These are phyloP conservation scores for Penicillium robsamsonii DNA, from an alignment of 495 filamentous ascomycete species.

Conservation along the genomic window DNA sequence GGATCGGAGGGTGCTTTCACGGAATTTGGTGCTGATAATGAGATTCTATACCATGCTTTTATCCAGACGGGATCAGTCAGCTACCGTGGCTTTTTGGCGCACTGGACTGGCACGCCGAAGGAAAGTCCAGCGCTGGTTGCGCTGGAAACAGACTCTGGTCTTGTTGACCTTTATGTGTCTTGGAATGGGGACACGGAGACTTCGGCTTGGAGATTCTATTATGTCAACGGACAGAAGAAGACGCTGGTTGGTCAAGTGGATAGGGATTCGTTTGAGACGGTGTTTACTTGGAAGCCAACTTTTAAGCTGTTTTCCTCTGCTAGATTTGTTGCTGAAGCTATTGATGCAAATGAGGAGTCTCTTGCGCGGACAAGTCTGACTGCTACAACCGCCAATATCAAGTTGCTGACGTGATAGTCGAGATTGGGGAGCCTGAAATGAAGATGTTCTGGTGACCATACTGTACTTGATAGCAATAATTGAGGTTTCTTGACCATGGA, in stretches of 20 bases:
- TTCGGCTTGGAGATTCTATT: conserved; percentile 29
- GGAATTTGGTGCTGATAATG: conserved; percentile 46
- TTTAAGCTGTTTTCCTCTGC: neutral
- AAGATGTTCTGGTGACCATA: too few relatives aligned
- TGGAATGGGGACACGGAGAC: conserved; percentile 45
- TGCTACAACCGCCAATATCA: neutral
- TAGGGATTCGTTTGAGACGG: neutral
- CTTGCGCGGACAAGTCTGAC: neutral
- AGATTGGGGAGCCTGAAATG: neutral
- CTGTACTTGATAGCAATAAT: too few relatives aligned
- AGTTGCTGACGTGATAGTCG: neutral
- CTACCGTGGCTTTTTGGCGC: conserved; percentile 24
- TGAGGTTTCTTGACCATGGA: too few relatives aligned
- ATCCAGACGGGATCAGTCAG: conserved; percentile 9
- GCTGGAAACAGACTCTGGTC: neutral
- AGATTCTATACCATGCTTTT: conserved; percentile 32
- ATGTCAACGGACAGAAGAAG: neutral
- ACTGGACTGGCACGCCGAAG: conserved; percentile 16
- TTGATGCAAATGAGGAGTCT: neutral
- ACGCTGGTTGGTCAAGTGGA: neutral
- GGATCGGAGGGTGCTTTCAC: conserved; percentile 46
- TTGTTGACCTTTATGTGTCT: conserved; percentile 18
- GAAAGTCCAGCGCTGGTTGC: conserved; percentile 5
- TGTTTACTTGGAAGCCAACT: neutral
- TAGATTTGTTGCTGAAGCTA: neutral